phyloP scores from a whole-genome alignment of 2,329 filamentous ascomycete species.

The Aspergillaceae sp. region DNA sequence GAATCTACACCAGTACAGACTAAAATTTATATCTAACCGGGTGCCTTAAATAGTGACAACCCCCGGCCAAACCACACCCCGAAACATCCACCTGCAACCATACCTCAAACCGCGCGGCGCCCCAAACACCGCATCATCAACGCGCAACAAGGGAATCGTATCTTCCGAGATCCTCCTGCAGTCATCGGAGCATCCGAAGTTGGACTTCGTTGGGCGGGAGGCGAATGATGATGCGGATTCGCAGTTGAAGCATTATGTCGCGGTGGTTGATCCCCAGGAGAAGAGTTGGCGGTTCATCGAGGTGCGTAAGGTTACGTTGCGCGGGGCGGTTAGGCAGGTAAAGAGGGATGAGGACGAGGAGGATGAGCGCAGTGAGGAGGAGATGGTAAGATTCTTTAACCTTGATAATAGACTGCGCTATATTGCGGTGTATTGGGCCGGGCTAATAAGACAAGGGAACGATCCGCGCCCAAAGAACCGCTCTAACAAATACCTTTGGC shows the following conservation, averaged over 20 bases:
- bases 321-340: constrained; percentile 36
- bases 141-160: constrained; percentile 29
- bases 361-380: constrained; percentile 20
- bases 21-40: too few relatives aligned
- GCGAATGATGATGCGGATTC: constrained; percentile 44
- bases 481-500: constrained; percentile 42
- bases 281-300: constrained; percentile 47
- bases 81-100: constrained; percentile 26
- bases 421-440: not conserved
- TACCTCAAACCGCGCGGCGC: constrained; percentile 44
- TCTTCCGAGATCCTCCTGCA: constrained; percentile 50
- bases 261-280: constrained; percentile 49
- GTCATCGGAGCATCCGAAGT: constrained; percentile 50
- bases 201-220: constrained; percentile 51
- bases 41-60: constrained; percentile 19
- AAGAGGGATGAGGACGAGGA: constrained; percentile 19
- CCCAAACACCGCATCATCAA: constrained; percentile 17
- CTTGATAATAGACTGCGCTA: not conserved
- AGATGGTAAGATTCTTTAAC: constrained; percentile 15
- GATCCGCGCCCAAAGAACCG: constrained; percentile 31
- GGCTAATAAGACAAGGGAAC: constrained; percentile 19
- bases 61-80: constrained; percentile 24
- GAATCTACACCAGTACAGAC: too few relatives aligned
- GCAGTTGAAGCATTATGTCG: constrained; percentile 52
- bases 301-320: constrained; percentile 48